Percentiles rank a stretch among this genome's conserved stretches.
These are phyloP conservation scores for Trebouxia sp. DNA, from an alignment of 139 green algal genomes.

Conservation along the genomic window DNA sequence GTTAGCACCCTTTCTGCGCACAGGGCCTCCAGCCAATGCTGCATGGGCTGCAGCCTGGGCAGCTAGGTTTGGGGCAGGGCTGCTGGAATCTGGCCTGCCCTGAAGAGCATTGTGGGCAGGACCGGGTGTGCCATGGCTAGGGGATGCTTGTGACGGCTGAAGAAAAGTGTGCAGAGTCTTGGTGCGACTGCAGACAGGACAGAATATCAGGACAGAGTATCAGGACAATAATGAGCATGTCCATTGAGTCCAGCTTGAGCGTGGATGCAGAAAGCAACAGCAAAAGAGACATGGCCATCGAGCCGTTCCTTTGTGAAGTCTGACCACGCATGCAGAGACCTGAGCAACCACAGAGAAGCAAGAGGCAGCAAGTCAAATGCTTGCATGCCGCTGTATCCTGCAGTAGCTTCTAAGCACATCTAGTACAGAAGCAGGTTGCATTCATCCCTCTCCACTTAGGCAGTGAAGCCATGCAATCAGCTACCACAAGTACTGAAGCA, in stretches of 20 bases:
- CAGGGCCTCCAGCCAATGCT: background rate
- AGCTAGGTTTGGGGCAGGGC: background rate
- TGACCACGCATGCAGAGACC: too few relatives aligned
- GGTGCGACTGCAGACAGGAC: conserved; percentile 1
- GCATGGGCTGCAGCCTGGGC: conserved; percentile 18
- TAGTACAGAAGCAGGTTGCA: too few relatives aligned
- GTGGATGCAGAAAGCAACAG: too few relatives aligned
- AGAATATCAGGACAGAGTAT: too few relatives aligned
- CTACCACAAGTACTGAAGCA: background rate
- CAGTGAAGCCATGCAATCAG: background rate
- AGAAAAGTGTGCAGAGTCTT: conserved; percentile 61
- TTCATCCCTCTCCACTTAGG: background rate
- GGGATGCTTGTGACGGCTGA: background rate
- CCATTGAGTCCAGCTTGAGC: too few relatives aligned
- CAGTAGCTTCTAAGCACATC: too few relatives aligned
- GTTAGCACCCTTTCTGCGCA: background rate
- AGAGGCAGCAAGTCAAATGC: background rate
- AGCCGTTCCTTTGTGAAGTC: too few relatives aligned
- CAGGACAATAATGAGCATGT: too few relatives aligned
- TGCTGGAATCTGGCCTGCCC: background rate
- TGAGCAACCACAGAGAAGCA: too few relatives aligned
- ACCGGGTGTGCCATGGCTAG: background rate
- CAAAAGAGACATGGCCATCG: too few relatives aligned
- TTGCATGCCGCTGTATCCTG: too few relatives aligned
- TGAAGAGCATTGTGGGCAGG: background rate